Conservation (phyloP, 1,284 basidiomycete species). For the Neotropicomus parvogracilis region DNA sequence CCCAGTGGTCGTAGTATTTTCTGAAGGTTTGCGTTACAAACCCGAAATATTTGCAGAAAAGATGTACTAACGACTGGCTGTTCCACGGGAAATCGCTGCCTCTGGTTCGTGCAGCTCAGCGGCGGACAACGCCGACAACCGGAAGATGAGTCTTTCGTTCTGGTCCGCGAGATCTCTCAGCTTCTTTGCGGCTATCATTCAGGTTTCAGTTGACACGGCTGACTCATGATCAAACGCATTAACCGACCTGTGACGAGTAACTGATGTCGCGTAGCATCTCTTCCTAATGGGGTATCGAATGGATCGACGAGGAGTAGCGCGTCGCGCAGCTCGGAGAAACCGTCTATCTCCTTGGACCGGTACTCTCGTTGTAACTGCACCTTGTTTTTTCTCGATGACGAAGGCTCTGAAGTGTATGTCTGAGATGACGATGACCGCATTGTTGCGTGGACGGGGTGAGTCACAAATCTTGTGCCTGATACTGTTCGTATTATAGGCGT, state of each 20-base stretch:
- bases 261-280: constrained; percentile 32
- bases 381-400: constrained; percentile 23
- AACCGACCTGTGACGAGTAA: constrained; percentile 26
- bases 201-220: constrained; percentile 4
- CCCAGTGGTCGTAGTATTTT: constrained; percentile 4
- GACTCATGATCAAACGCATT: background rate
- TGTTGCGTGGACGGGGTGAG: constrained; percentile 1
- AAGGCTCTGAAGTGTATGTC: background rate
- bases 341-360: constrained; percentile 33
- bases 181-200: constrained; percentile 23
- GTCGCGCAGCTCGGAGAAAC: constrained; percentile 29
- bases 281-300: constrained; percentile 23
- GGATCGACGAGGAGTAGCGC: constrained; percentile 27
- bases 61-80: constrained; percentile 13
- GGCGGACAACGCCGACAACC: constrained; percentile 16
- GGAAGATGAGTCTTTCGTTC: constrained; percentile 18
- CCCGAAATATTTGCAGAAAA: background rate
- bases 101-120: background rate
- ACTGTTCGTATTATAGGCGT: constrained; percentile 15
- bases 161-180: constrained; percentile 25
- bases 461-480: background rate
- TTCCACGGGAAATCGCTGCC: background rate
- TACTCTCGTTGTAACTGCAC: constrained; percentile 31
- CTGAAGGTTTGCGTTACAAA: constrained; percentile 9
- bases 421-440: constrained; percentile 16